A percentile compares a stretch with the other conserved stretches of the same genome.
These are phyloP conservation scores for Moelleriella libera DNA, from an alignment of 2,329 filamentous ascomycete species.

Conservation along the genomic window DNA sequence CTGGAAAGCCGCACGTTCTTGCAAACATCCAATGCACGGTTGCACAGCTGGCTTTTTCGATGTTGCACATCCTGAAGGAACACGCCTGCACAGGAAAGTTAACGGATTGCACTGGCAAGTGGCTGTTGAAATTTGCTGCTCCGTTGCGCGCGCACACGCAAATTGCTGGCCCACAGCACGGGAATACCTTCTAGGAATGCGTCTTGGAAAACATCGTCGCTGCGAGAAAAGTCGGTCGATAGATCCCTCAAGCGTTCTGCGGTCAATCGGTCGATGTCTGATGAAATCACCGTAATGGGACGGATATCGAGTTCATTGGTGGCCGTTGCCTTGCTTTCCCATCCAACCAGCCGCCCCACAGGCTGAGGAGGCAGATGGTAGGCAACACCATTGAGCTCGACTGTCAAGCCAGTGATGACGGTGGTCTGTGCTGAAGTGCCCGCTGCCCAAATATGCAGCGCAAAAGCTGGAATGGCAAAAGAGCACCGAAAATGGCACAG, in stretches of 20 bases:
- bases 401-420: slow-evolving; percentile 4
- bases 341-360: slow-evolving; percentile 1
- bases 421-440: neutral
- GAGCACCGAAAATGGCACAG: too few species aligned
- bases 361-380: slow-evolving; percentile 6
- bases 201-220: slow-evolving; percentile 6
- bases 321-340: neutral
- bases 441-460: neutral
- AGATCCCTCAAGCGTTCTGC: neutral
- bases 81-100: too few species aligned
- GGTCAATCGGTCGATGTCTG: neutral
- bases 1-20: neutral
- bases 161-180: too few species aligned
- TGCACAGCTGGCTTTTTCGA: neutral
- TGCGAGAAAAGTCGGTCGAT: neutral
- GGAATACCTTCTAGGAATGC: slow-evolving; percentile 4
- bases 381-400: slow-evolving; percentile 2
- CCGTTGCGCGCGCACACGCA: too few species aligned
- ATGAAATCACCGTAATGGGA: slow-evolving; percentile 1
- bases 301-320: neutral
- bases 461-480: neutral
- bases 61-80: too few species aligned
- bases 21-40: neutral
- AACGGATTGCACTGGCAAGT: too few species aligned
- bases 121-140: too few species aligned